These are phyloP conservation scores for Cladosporium oxysporum DNA, from an alignment of 2,329 filamentous ascomycete genomes.

Conservation along the genomic window DNA sequence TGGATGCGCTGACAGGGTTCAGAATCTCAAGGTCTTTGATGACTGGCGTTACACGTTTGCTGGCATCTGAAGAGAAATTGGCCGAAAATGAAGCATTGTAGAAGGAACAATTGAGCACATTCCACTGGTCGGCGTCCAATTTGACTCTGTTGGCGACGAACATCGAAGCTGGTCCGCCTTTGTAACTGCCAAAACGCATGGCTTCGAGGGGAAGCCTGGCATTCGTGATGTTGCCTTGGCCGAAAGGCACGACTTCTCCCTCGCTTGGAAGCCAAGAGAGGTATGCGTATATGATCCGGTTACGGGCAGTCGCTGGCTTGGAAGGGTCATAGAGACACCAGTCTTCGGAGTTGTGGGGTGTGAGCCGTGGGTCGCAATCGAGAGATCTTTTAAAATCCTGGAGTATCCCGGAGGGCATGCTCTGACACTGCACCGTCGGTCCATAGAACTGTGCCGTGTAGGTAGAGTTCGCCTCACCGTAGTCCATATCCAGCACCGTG, in stretches of 20 bases:
- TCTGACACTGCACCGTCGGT: neutral
- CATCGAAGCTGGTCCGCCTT: neutral
- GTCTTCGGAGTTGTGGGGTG: neutral
- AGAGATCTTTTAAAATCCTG: neutral
- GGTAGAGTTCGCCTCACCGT: neutral
- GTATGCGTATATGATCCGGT: neutral
- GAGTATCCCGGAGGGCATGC: neutral
- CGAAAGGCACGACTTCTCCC: neutral
- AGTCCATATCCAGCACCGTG: neutral
- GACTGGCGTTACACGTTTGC: neutral
- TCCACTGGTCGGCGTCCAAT: neutral
- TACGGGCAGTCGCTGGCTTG: neutral
- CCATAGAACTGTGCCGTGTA: neutral
- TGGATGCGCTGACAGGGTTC: neutral
- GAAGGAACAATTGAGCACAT: constrained; percentile 1
- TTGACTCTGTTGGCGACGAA: neutral
- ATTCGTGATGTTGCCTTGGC: neutral
- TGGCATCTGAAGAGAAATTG: neutral
- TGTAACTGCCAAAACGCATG: neutral
- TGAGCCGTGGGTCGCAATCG: neutral
- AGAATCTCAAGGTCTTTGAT: neutral
- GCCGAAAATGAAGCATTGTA: neutral
- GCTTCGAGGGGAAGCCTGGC: neutral
- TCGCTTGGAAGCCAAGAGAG: neutral
- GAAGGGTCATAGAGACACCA: constrained; percentile 1